Base-by-base conservation (phyloP, 2,329 filamentous ascomycete genomes). In the Chaetomiaceae sp. region DNA sequence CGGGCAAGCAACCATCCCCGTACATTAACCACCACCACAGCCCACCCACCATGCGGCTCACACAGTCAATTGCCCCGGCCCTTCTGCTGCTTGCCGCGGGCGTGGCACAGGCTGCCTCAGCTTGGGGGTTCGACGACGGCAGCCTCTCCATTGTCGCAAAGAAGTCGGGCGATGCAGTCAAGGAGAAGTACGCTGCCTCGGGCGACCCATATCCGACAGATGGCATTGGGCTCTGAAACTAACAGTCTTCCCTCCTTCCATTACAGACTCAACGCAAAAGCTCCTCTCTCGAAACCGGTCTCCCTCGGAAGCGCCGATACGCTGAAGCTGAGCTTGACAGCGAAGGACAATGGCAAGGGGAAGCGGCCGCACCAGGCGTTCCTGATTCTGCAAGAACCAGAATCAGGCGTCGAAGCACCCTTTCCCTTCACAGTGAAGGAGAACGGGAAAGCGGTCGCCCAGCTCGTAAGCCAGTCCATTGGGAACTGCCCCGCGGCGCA, bases 351-450 rank as follows among this genome's bases (percentile, higher is more conserved):
- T 62, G 81, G 82, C 67, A 83, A 81, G 58, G 76, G 79, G 38
- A 91, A 89, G 74, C 81, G 86, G 55, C 88, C 93, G 58, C 93
- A 98, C 68, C 93, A 98, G 69, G 89, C 89, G 6, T 96, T 96
- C 72, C 75, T 98, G 44, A 75, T 93, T 14, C 68, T 98, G 48
- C 83, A 79, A 58, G 89, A 97, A 58, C 71, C 76, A 10, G 70
- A 74, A 11, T 83, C 82, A 10, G 88, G 87, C 29, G 73, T 98
- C 38, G 90, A 97, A 66, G 83, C 89, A 19, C 89, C 90, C 1
- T 95, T 91, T 60, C 81, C 89, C 1, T 75, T 98, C 58, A 83
- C 71, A 10, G 72, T 95, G 38, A 95, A 95, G 71, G 86, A 93
- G 9, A 88, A 76, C 59, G 93, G 93, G 56, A 95, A 95, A 70